phyloP scores from a whole-genome alignment of 306 rosid species.

The Cucurbita maxima region DNA sequence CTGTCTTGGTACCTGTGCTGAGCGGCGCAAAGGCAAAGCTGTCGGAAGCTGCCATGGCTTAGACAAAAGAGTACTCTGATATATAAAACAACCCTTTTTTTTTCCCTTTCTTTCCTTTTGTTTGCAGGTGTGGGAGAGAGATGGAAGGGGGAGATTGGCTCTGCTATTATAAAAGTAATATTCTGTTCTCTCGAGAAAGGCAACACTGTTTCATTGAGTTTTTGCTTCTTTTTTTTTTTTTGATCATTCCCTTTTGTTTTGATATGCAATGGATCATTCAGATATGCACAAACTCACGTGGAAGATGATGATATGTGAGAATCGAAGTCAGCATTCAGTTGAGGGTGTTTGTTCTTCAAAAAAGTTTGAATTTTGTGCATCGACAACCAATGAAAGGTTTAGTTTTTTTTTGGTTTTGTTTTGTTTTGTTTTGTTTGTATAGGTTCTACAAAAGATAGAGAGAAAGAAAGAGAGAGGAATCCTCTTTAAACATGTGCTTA shows the following conservation, averaged over 20 bases:
- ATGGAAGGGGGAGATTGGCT: neutral
- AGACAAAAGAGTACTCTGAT: neutral
- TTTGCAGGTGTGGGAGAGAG: neutral
- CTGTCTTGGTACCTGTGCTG: neutral
- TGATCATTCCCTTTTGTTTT: neutral
- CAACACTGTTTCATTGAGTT: neutral
- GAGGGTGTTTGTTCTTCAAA: neutral
- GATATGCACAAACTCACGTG: slow-evolving; percentile 7
- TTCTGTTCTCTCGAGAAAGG: neutral
- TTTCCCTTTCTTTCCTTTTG: neutral
- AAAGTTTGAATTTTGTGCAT: neutral
- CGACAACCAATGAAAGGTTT: neutral
- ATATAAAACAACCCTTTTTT: neutral
- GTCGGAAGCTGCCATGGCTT: slow-evolving; percentile 9
- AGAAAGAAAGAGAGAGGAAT: neutral
- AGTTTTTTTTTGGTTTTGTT: neutral
- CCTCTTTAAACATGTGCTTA: slow-evolving; percentile 14
- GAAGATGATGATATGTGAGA: slow-evolving; percentile 4
- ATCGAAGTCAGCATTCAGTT: slow-evolving; percentile 7
- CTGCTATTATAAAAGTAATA: neutral
- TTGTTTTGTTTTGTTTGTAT: neutral
- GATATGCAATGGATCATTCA: neutral
- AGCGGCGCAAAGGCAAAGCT: slow-evolving; percentile 9
- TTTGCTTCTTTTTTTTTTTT: neutral
- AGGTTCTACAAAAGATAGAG: neutral